Evolutionary conservation across 345 rosid genomes (phyloP).

Genomic region (Sisymbrium altissimum): DNA sequence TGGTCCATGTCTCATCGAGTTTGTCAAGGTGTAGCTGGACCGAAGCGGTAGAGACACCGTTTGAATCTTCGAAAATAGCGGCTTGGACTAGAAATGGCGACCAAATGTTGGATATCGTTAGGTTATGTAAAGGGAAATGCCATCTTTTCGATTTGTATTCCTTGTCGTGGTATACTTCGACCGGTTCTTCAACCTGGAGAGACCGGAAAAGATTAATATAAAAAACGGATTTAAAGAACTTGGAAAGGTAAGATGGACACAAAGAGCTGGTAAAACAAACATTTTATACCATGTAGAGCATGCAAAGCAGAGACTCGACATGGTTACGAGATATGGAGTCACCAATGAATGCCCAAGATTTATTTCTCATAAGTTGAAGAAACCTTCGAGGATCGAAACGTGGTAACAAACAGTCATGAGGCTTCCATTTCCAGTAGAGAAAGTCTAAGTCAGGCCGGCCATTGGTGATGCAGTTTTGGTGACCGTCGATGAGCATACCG

Average conservation of each 20-base stretch:
- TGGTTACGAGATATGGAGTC: conserved; percentile 97
- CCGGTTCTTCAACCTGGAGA: conserved; percentile 66
- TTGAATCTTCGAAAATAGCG: conserved; percentile 76
- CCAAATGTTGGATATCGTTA: conserved; percentile 73
- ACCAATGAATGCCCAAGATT: conserved; percentile 81
- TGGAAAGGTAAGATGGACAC: not conserved
- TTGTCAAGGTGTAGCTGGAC: conserved; percentile 76
- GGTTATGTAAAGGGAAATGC: conserved; percentile 67
- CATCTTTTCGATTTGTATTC: conserved; percentile 72
- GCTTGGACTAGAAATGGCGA: conserved; percentile 89
- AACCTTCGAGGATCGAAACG: conserved; percentile 59
- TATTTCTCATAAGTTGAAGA: conserved; percentile 72
- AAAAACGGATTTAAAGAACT: not conserved
- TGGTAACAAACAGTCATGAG: conserved; percentile 67
- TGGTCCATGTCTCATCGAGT: conserved; percentile 74
- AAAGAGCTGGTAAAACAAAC: not conserved
- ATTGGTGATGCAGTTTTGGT: conserved; percentile 88
- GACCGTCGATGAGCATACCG: conserved; percentile 54
- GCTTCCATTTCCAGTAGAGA: conserved; percentile 89
- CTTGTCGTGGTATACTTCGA: conserved; percentile 80
- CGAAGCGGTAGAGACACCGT: conserved; percentile 78
- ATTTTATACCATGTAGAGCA: conserved; percentile 64
- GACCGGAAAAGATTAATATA: too few species aligned
- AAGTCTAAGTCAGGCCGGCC: conserved; percentile 80
- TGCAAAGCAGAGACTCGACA: conserved; percentile 78